Conservation (phyloP, 140 eudicot genomes). For the Stevia rebaudiana region DNA sequence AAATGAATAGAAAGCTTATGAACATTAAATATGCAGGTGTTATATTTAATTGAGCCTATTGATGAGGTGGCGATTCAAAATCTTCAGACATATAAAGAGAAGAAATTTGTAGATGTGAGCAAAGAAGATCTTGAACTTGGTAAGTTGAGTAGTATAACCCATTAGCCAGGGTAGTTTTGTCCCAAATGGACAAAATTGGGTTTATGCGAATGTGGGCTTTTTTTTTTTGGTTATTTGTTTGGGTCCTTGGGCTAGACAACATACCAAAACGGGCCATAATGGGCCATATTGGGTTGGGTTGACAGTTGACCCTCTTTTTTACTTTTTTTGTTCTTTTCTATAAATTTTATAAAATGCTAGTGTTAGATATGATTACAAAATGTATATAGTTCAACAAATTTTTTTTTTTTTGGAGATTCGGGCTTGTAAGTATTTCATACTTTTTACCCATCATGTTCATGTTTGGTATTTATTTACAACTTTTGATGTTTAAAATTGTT, state of each 20-base stretch:
- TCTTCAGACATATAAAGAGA: slow-evolving; percentile 82
- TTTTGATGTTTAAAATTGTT: background rate
- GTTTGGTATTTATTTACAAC: background rate
- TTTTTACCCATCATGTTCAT: background rate
- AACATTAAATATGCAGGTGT: slow-evolving; percentile 39
- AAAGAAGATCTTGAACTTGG: slow-evolving; percentile 99
- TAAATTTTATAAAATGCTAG: background rate
- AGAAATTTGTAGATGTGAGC: slow-evolving; percentile 98
- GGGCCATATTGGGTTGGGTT: background rate
- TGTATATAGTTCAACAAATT: background rate
- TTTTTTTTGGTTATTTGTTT: too few relatives aligned
- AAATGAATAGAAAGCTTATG: too few relatives aligned
- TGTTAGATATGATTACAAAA: background rate
- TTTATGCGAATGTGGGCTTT: too few relatives aligned
- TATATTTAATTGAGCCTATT: slow-evolving; percentile 80
- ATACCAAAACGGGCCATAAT: background rate
- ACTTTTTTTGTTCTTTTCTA: background rate
- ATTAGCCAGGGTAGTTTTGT: background rate
- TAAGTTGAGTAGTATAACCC: slow-evolving; percentile 23
- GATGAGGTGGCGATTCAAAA: slow-evolving; percentile 97
- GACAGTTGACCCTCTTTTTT: background rate
- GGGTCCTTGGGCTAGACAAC: background rate
- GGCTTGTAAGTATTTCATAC: background rate
- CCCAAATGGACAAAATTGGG: background rate
- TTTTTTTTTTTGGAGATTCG: background rate